Conservation (phyloP, 1,139 yeast genomes). For the Hansenula sp. region DNA sequence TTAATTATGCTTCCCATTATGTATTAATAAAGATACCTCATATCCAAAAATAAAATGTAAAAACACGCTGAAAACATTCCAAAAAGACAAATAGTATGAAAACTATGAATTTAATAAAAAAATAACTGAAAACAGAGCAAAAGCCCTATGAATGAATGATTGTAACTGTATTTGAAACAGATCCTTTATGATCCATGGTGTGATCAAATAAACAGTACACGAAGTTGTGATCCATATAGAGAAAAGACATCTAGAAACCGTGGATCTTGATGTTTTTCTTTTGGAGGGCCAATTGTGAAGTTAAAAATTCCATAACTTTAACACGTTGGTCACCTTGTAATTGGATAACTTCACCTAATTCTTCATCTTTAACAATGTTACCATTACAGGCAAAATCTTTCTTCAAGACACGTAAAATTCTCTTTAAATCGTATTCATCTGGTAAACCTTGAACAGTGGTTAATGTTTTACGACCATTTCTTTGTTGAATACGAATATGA, state of each 20-base stretch:
- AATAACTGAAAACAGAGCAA: too few relatives aligned
- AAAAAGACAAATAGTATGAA: too few relatives aligned
- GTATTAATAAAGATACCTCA: too few relatives aligned
- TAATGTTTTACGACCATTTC: slow-evolving; percentile 98
- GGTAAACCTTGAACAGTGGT: slow-evolving; percentile 99
- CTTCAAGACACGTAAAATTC: slow-evolving; percentile 88
- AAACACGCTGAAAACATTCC: too few relatives aligned
- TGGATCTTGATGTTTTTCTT: slow-evolving; percentile 97
- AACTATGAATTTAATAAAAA: too few relatives aligned
- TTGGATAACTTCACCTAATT: slow-evolving; percentile 95
- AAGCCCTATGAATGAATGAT: too few relatives aligned
- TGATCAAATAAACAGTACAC: too few relatives aligned
- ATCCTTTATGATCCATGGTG: neutral
- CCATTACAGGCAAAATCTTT: slow-evolving; percentile 99
- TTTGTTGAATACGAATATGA: slow-evolving; percentile 98
- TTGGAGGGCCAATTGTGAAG: slow-evolving; percentile 80
- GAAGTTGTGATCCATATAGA: too few relatives aligned
- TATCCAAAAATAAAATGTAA: too few relatives aligned
- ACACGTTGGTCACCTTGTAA: slow-evolving; percentile 99
- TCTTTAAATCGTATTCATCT: slow-evolving; percentile 88
- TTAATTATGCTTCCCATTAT: too few relatives aligned
- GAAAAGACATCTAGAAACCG: slow-evolving; percentile 65
- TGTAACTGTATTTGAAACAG: too few relatives aligned
- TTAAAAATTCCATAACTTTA: slow-evolving; percentile 91
- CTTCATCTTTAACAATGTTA: slow-evolving; percentile 94